Evolutionary conservation across 768 basidiomycete species (phyloP).

Genomic region (Pisolithus tinctorius): DNA sequence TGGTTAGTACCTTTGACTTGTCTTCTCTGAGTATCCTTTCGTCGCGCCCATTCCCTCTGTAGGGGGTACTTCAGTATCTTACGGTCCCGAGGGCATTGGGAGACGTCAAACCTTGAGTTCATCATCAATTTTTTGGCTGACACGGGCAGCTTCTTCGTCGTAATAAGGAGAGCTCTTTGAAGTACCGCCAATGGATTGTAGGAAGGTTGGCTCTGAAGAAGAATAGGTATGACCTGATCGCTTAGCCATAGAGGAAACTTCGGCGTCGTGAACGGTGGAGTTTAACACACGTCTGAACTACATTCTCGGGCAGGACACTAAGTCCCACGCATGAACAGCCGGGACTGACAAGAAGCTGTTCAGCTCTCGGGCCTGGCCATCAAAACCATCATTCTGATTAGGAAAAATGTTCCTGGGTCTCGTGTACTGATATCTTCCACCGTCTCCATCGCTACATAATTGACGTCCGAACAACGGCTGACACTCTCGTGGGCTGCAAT

Average conservation of each 20-base stretch:
- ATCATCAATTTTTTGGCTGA: constrained; percentile 50
- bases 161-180: constrained; percentile 29
- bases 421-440: background rate
- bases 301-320: constrained; percentile 17
- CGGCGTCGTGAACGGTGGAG: constrained; percentile 12
- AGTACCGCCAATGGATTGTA: constrained; percentile 25
- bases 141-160: constrained; percentile 38
- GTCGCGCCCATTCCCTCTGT: constrained; percentile 44
- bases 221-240: constrained; percentile 24
- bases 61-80: constrained; percentile 4
- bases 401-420: constrained; percentile 8
- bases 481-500: too few relatives aligned
- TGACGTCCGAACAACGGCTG: too few relatives aligned
- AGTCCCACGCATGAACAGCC: constrained; percentile 33
- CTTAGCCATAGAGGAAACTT: constrained; percentile 19
- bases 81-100: background rate
- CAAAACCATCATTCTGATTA: constrained; percentile 18
- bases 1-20: constrained; percentile 46
- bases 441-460: too few relatives aligned
- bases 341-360: constrained; percentile 28
- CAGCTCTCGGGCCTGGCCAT: constrained; percentile 19
- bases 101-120: constrained; percentile 40
- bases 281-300: constrained; percentile 20
- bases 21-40: constrained; percentile 38
- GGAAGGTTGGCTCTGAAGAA: constrained; percentile 23